Base-by-base conservation (phyloP, 768 basidiomycete species). In the Sistotremastrum suecicum region DNA sequence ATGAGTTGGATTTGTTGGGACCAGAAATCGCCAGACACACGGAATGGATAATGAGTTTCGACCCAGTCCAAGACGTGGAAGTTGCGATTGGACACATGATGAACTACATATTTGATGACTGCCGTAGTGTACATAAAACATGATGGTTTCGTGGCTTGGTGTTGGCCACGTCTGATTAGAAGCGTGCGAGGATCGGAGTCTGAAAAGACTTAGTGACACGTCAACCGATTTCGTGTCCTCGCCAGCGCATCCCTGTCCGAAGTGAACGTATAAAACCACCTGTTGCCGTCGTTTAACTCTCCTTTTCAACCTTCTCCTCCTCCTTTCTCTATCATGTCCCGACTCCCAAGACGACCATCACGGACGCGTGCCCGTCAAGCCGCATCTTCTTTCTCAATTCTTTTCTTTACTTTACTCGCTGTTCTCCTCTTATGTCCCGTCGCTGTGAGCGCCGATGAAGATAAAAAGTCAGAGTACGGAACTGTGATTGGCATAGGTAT, bases 401-500 rank as follows among this genome's bases (percentile, higher is more conserved):
- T 50, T 35, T 56, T 56, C 52, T 61, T 85, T 63, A 66, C 75
- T 56, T 62, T 86, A 63, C 53, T 87, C 50, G 83, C 87, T 47
- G 56, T 90, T 59, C 58, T 87, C 60, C 78, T 75, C 60, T 66
- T 89, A 52, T 78, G 74, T 56, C 81, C 85, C 11, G 67, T 73
- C 36, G 67, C 69, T 33, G 74, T 71, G 45, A 66, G 63, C 43
- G 88, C 86, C 39, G 77, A 83, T 53, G 63, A 62, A 35, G 66
- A 67, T 52, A 66, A 71, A 48, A 74, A 74, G 53, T 66, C 79
- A 32, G 84, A 91, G 57, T 91, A 85, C 62, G 90, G 91, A 47
- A 83, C 84, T 35, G 89, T 94, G 36, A 94, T 94, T 60, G 91
- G 87, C 75, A 87, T 89, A 59, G 84, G 83, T 86, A 53, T 41